phyloP scores from a whole-genome alignment of 148 eudicot genomes.

The Arbutus unedo region DNA sequence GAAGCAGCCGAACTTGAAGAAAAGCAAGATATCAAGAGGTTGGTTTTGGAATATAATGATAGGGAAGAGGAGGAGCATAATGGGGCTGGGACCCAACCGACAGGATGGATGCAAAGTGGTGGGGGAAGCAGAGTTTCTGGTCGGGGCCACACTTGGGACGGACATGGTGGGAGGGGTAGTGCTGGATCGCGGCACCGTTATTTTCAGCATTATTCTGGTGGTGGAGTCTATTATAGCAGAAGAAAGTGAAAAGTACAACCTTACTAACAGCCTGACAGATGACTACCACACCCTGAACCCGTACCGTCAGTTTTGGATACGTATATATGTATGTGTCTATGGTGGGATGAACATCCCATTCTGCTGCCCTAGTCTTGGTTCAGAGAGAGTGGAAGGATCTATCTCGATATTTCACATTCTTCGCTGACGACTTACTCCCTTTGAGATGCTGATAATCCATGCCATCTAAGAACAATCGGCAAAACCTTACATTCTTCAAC shows the following conservation, averaged over 20 bases:
- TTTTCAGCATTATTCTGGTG: constrained; percentile 59
- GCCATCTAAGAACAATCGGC: not conserved
- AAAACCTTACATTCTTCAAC: not conserved
- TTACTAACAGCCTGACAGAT: not conserved
- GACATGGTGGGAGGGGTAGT: constrained; percentile 55
- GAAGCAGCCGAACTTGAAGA: constrained; percentile 99
- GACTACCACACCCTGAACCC: not conserved
- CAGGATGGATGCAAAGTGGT: constrained; percentile 54
- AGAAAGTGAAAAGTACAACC: constrained; percentile 42
- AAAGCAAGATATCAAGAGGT: constrained; percentile 90
- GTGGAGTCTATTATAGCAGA: constrained; percentile 64
- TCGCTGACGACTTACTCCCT: not conserved
- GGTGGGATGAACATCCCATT: not conserved
- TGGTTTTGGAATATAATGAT: constrained; percentile 91
- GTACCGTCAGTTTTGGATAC: not conserved
- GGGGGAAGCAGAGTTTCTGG: constrained; percentile 47
- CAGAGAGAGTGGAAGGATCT: not conserved
- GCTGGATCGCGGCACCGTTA: constrained; percentile 63
- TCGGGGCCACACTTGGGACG: constrained; percentile 73
- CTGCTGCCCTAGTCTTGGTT: not conserved
- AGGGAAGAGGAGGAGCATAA: constrained; percentile 93
- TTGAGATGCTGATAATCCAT: not conserved
- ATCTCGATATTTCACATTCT: not conserved
- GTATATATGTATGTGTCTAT: not conserved
- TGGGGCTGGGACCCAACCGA: constrained; percentile 46